Evolutionary conservation across 768 basidiomycete species (phyloP).

Genomic region (Favolaschia claudopus): DNA sequence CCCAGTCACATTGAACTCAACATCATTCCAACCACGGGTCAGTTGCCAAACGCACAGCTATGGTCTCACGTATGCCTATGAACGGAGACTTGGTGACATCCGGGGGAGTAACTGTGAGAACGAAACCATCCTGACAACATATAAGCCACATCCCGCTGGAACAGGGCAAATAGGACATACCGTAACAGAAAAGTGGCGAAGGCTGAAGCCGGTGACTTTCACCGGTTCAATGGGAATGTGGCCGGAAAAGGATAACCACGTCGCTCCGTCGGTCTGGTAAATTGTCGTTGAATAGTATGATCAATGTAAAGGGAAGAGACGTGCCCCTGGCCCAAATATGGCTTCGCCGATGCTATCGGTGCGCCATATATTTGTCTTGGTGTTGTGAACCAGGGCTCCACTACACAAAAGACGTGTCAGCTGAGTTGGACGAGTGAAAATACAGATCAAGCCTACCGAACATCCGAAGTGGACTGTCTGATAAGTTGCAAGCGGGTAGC

Average conservation of each 20-base stretch:
- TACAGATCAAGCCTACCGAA: conserved; percentile 59
- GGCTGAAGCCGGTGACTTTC: conserved; percentile 68
- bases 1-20: no score
- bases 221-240: conserved; percentile 62
- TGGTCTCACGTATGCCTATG: conserved; percentile 62
- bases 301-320: conserved; percentile 30
- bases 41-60: conserved; percentile 73
- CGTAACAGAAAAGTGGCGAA: conserved; percentile 69
- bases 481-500: conserved; percentile 68
- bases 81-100: conserved; percentile 66
- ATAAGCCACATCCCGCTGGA: not conserved
- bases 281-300: not conserved
- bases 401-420: no score
- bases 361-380: conserved; percentile 76
- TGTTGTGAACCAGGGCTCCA: no score
- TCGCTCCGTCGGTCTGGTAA: conserved; percentile 66
- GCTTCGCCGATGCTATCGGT: conserved; percentile 71
- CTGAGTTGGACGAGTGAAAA: no score
- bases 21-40: conserved; percentile 63
- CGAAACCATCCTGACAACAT: conserved; percentile 63
- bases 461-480: conserved; percentile 74
- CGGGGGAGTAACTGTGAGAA: conserved; percentile 66
- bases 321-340: conserved; percentile 62
- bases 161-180: conserved; percentile 43
- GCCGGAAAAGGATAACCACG: conserved; percentile 68